Evolutionary conservation across 805 yeast species (phyloP), one percentile per base, ranked within the genome.

Genomic region (Ogataea dorogensis): DNA sequence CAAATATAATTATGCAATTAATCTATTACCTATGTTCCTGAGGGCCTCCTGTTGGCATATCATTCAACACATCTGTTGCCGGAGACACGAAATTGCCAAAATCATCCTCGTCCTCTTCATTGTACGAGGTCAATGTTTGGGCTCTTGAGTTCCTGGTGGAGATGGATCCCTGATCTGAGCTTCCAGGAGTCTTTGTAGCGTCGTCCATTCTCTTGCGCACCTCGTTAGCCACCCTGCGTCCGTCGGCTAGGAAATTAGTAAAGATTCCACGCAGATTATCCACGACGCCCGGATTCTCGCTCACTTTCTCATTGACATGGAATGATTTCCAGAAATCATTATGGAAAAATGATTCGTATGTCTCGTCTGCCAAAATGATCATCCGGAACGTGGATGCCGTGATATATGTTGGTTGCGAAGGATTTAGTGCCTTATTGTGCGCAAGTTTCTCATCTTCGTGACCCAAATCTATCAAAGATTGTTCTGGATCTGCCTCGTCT

Each of bases 351-450:
- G 83, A 67, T 58, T 93, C 98, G 49, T 87, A 83, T 0, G 96
- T 85, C 53, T 88, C 98, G 57, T 89, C 96, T 0, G 98, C 97
- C 5, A 91, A 66, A 5, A 93, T 65, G 1, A 93, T 94, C 98
- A 91, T 91, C 44, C 98, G 68, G 64, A 91, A 91, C 0, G 96
- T 88, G 0, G 98, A 86, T 12, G 87, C 65, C 35, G 83, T 85
- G 34, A 89, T 70, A 40, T 65, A 77, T 7, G 81, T 77, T 1
- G 95, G 95, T 20, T 80, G 75, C 20, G 74, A 70, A 3, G 96
- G 96, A 54, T 87, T 86, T 24, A 87, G 64, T 0, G 95, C 96
- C 4, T 78, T 86, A 54, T 88, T 87, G 31, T 86, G 87, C 17
- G 68, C 68, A 27, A 75, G 43, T 14, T 60, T 53, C 14, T 53